These are phyloP conservation scores for Selaginella moellendorffii DNA, from an alignment of 75 land plant genomes.

Conservation along the genomic window DNA sequence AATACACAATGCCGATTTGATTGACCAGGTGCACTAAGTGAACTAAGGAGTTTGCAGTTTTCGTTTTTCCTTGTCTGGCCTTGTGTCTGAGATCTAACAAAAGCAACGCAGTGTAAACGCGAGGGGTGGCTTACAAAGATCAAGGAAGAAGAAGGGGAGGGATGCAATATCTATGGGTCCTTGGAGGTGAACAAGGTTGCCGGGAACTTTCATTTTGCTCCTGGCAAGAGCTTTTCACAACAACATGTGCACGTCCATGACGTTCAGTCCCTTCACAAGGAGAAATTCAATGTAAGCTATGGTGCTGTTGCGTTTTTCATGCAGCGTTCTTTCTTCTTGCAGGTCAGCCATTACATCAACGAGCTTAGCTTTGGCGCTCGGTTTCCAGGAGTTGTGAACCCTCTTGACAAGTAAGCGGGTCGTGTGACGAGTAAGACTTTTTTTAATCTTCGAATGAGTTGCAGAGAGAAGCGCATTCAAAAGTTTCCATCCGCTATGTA, in stretches of 20 bases:
- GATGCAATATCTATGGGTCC: slow-evolving; percentile 85
- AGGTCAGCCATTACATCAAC: slow-evolving; percentile 91
- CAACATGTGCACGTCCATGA: slow-evolving; percentile 62
- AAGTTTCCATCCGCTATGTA: slow-evolving; percentile 52
- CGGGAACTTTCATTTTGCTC: slow-evolving; percentile 95
- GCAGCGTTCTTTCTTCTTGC: slow-evolving; percentile 14
- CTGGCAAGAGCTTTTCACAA: slow-evolving; percentile 94
- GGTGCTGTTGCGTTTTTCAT: too few relatives aligned
- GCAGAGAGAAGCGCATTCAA: slow-evolving; percentile 63
- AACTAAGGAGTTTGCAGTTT: too few relatives aligned
- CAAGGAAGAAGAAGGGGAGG: slow-evolving; percentile 98
- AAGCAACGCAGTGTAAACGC: slow-evolving; percentile 67
- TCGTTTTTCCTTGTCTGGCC: neutral
- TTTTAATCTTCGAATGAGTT: slow-evolving; percentile 9
- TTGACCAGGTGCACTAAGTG: slow-evolving; percentile 62
- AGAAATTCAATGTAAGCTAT: slow-evolving; percentile 61
- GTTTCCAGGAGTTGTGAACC: slow-evolving; percentile 88
- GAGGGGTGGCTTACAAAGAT: slow-evolving; percentile 76
- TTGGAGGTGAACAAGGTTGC: slow-evolving; percentile 96
- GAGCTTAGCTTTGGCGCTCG: slow-evolving; percentile 79
- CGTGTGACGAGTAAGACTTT: too few relatives aligned
- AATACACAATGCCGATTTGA: slow-evolving; percentile 64
- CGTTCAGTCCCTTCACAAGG: slow-evolving; percentile 44
- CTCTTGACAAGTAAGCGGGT: slow-evolving; percentile 69
- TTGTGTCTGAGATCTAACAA: neutral